Evolutionary conservation across 2,329 filamentous ascomycete genomes (phyloP).

Genomic region (Exophiala aquamarina): DNA sequence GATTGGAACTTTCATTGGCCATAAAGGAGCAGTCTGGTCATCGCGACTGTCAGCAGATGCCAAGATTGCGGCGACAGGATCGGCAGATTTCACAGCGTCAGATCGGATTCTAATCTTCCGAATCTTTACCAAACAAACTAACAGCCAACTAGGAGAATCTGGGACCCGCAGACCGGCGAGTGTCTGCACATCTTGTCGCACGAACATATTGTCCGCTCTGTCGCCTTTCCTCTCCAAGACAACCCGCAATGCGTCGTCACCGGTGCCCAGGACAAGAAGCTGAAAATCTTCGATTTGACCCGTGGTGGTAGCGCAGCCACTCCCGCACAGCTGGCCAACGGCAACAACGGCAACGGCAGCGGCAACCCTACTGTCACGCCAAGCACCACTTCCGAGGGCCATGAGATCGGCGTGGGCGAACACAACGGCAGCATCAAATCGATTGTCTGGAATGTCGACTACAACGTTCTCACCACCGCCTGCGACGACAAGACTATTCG

Average conservation of each 20-base stretch:
- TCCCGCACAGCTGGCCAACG: conserved; percentile 25
- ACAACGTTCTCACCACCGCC: conserved; percentile 85
- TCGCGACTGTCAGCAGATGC: conserved; percentile 86
- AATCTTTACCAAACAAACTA: conserved; percentile 3
- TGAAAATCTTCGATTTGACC: conserved; percentile 86
- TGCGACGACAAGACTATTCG: conserved; percentile 86
- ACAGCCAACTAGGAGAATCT: conserved; percentile 72
- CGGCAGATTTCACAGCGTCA: conserved; percentile 92
- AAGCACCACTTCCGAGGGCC: conserved; percentile 38
- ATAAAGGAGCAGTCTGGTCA: conserved; percentile 98
- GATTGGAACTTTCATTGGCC: conserved; percentile 97
- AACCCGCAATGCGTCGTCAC: conserved; percentile 82
- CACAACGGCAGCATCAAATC: conserved; percentile 92
- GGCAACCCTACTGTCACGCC: conserved; percentile 16
- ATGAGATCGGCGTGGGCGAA: conserved; percentile 78
- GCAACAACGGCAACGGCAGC: too few species aligned
- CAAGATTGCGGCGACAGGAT: conserved; percentile 84
- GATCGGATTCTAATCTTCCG: conserved; percentile 34
- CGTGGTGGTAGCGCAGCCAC: conserved; percentile 43
- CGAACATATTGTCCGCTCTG: conserved; percentile 89
- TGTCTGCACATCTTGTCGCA: conserved; percentile 84
- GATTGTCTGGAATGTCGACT: conserved; percentile 89
- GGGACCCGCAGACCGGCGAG: conserved; percentile 95
- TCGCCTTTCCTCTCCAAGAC: conserved; percentile 82
- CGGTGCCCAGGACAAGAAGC: conserved; percentile 92